Evolutionary conservation across 371 early-diverging fungal species (phyloP).

Genomic region (Mucor racemosus): DNA sequence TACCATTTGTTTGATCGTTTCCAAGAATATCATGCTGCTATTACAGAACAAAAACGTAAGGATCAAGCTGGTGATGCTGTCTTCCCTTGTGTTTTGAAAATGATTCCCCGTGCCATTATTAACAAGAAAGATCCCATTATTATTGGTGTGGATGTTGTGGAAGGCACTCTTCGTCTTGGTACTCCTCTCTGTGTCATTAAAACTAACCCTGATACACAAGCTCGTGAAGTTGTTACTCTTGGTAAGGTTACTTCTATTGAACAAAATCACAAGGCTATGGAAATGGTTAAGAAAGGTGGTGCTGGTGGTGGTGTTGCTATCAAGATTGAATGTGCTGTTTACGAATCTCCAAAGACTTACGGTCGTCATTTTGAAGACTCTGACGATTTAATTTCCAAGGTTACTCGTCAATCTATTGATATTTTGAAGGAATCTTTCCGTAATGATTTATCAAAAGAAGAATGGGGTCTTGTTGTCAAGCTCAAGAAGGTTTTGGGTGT

Average conservation of each 20-base stretch:
- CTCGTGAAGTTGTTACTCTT: slow-evolving; percentile 72
- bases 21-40: slow-evolving; percentile 78
- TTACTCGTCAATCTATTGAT: slow-evolving; percentile 96
- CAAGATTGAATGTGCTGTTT: slow-evolving; percentile 91
- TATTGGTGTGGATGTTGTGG: slow-evolving; percentile 96
- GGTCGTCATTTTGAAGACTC: slow-evolving; percentile 96
- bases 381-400: slow-evolving; percentile 80
- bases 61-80: slow-evolving; percentile 91
- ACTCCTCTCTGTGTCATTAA: slow-evolving; percentile 97
- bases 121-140: slow-evolving; percentile 98
- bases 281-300: slow-evolving; percentile 86
- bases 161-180: slow-evolving; percentile 92
- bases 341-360: slow-evolving; percentile 89
- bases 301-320: slow-evolving; percentile 93
- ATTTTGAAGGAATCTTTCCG: slow-evolving; percentile 97
- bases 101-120: slow-evolving; percentile 95
- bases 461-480: slow-evolving; percentile 88
- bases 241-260: slow-evolving; percentile 98
- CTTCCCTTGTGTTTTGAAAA: slow-evolving; percentile 96
- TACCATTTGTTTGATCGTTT: slow-evolving; percentile 99
- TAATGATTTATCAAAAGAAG: slow-evolving; percentile 93
- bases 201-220: slow-evolving; percentile 77
- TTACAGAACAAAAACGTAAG: slow-evolving; percentile 86
- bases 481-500: slow-evolving; percentile 74
- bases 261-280: slow-evolving; percentile 91